Evolutionary conservation across 2,329 filamentous ascomycete genomes (phyloP), one percentile per base, ranked within the genome.

Genomic region (Pseudovirgaria hyperparasitica): DNA sequence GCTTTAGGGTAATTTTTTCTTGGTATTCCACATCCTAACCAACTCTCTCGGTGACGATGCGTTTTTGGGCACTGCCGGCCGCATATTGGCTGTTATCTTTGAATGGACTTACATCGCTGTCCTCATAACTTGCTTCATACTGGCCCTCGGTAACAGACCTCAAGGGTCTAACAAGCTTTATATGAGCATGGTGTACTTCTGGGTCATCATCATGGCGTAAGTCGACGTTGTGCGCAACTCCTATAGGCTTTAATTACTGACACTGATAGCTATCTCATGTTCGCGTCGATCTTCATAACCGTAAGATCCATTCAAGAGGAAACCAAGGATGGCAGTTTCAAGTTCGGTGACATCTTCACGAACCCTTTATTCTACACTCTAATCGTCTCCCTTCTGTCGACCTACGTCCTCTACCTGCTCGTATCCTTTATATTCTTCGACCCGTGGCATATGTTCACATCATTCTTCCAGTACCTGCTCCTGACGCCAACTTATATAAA

Each of bases 401-500:
- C 90, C 0, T 98, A 90, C 50, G 68, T 92, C 35, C 76, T 98
- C 45, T 98, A 86, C 79, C 70, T 96, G 33, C 59, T 98, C 26
- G 80, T 84, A 1, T 93, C 85, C 6, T 66, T 98, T 39, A 65
- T 98, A 40, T 96, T 96, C 75, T 75, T 96, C 55, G 90, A 98
- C 52, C 90, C 90, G 4, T 98, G 90, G 87, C 90, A 98, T 60
- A 96, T 98, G 85, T 69, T 93, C 54, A 96, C 90, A n/a, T 73
- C 60, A 27, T 84, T 96, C 55, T 55, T 85, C 25, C 90, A 96
- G 69, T 98, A 98, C 54, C 75, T 96, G 42, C 72, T 96, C 22
- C 69, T 98, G 31, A 93, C 86, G 1, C 90, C 90, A 0, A 93
- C 86, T 1, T 98, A 93, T 60, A 92, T 92, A 62, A 98, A 96